phyloP scores from a whole-genome alignment of 306 rosid species.

The Boehmeria nivea region DNA sequence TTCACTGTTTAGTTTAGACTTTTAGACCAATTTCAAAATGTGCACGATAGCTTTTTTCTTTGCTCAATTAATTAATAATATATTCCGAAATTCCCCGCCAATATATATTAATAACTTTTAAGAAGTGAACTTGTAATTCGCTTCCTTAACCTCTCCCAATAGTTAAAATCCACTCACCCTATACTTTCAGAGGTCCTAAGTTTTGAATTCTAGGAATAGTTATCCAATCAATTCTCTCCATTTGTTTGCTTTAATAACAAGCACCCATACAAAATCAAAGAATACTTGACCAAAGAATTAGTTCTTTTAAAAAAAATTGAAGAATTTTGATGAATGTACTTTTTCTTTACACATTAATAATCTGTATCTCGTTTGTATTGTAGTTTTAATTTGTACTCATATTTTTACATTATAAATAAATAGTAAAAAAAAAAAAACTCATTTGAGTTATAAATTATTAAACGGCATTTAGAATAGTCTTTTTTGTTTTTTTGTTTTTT shows the following conservation, averaged over 20 bases:
- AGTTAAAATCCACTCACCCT: not conserved
- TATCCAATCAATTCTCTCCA: slow-evolving; percentile 5
- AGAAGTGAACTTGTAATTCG: slow-evolving; percentile 4
- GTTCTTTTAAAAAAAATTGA: not conserved
- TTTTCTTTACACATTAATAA: no score
- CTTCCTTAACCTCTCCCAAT: slow-evolving; percentile 8
- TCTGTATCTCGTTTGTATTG: no score
- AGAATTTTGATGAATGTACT: no score
- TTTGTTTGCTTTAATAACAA: not conserved
- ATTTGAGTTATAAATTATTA: no score
- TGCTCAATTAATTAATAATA: not conserved
- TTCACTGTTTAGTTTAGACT: not conserved
- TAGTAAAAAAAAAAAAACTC: no score
- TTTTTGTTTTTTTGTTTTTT: not conserved
- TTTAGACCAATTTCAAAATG: not conserved
- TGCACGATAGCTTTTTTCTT: not conserved
- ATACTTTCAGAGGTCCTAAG: not conserved
- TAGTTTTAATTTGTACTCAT: no score
- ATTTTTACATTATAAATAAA: no score
- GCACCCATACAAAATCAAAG: not conserved
- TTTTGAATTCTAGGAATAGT: not conserved
- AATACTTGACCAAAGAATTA: not conserved
- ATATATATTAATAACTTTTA: not conserved
- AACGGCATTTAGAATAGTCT: no score
- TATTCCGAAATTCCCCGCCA: not conserved